Evolutionary conservation across 192 early-diverging fungal genomes (phyloP), one percentile per base, ranked within the genome.

Genomic region (Entophlyctis helioformis): DNA sequence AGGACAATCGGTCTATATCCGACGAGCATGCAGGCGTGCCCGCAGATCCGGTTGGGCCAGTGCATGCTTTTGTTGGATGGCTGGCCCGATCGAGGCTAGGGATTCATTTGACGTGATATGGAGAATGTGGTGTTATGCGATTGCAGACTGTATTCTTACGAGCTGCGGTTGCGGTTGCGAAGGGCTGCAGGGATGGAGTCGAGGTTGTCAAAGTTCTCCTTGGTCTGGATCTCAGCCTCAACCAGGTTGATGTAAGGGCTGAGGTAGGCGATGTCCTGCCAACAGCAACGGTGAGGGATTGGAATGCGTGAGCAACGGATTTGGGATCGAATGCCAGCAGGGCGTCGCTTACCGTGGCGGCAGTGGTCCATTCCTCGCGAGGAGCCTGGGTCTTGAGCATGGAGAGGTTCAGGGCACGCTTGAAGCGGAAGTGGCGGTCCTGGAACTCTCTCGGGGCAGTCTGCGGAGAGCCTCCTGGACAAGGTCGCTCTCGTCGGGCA

Each of bases 401-500:
- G 15, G 81, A 82, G 44, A 78, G 68, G 57, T 88, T 82, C 57
- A 80, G 71, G 3, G 89, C 91, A 31, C 78, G 62, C 50, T 80
- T 71, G 57, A 83, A 70, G 51, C 94, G 87, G 71, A 76, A 91
- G 37, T 74, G 59, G 55, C 94, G 83, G 44, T 69, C 76, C 45
- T 86, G 70, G 21, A 56, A 51, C 39, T 84, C 86, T 11, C 74
- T 19, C 72, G 72, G 42, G 76, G 62, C 16, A 97, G 71, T 19
- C 91, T 83, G 53, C 74, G 64, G 36, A 94, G 59, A 3, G 93
- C 91, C 59, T 87, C 85, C 50, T 78, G 64, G 34, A 89, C 80
- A 37, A 89, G 66, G 21, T 75, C 71, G 39, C 66, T 84, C 64
- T 97, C 89, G 36, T 91, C 87, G 25, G 69, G 72, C 62, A 92